phyloP scores from a whole-genome alignment of 768 basidiomycete species.

The Daedaleopsis nitida region DNA sequence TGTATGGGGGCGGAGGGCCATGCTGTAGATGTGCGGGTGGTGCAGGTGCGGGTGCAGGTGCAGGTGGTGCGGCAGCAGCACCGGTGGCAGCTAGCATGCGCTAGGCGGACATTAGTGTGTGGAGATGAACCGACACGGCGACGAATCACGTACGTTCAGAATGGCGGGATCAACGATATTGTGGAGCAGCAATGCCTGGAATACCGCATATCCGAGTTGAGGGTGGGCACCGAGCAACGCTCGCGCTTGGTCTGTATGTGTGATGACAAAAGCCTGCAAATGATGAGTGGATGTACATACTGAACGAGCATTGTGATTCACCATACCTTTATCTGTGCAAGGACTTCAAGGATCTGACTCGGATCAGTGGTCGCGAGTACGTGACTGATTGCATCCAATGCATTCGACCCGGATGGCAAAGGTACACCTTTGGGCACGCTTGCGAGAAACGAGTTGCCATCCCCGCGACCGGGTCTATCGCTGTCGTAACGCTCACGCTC shows the following conservation, averaged over 20 bases:
- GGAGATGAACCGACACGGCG: conserved; percentile 4
- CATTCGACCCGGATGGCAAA: conserved; percentile 66
- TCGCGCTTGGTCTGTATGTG: conserved; percentile 88
- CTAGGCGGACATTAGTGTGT: no score
- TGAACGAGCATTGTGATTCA: conserved; percentile 17
- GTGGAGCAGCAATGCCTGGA: conserved; percentile 91
- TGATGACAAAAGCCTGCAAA: conserved; percentile 84
- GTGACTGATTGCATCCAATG: conserved; percentile 83
- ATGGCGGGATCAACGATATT: conserved; percentile 90
- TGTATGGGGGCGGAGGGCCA: conserved; percentile 21
- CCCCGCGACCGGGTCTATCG: conserved; percentile 2
- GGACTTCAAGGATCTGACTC: conserved; percentile 84
- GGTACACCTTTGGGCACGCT: conserved; percentile 77
- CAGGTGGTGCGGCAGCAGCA: conserved; percentile 18
- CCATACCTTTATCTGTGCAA: conserved; percentile 97
- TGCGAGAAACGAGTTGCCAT: conserved; percentile 52
- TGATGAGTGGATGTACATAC: not conserved
- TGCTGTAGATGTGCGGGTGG: conserved; percentile 1
- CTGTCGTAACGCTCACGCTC: conserved; percentile 35
- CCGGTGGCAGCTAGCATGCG: conserved; percentile 53
- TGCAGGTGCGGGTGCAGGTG: conserved; percentile 17
- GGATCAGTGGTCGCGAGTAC: conserved; percentile 85
- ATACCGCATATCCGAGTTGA: conserved; percentile 93
- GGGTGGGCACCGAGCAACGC: conserved; percentile 80
- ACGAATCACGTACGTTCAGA: conserved; percentile 56